Base-by-base conservation (phyloP, 495 filamentous ascomycete genomes). In the Pseudevernia furfuracea region DNA sequence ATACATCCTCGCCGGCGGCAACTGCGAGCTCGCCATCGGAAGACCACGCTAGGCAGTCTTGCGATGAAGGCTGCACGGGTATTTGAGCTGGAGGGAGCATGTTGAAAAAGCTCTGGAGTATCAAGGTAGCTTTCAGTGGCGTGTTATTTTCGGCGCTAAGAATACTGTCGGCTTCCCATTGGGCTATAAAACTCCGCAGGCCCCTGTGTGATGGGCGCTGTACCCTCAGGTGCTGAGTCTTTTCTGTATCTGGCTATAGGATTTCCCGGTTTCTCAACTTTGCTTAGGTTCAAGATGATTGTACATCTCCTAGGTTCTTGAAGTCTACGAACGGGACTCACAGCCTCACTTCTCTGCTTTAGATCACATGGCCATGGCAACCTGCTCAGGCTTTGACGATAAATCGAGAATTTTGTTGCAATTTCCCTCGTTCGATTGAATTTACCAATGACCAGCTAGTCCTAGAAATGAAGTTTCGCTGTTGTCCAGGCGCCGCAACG, bases 1-100 rank as follows among this genome's bases (percentile, higher is more conserved):
- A 34, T 30, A 65, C 65, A 44, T 66, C 60, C 66, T 87, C 85
- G 28, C 82, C 80, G 10, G 80, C 80, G 11, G 81, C 82, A 57
- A 88, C 67, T 9, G 86, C 85, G 23, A 89, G 73, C 60, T 86
- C 80, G 38, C 84, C 83, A 71, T 87, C 85, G 39, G 76, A 68
- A 0, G 86, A 88, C 84, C 86, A 89, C 55, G 78, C 74, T 17
- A 88, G 74, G 59, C 81, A 83, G 66, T 83, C 21, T 71, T 74
- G 30, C 75, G 78, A 70, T 77, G 75, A 64, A 73, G 70, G 53
- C 37, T 28, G 41, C 15, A 25, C 46, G 21, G 68, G 68, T n/a
- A 80, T 70, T 56, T 72, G 68, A 37, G 71, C 68, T 59, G 62
- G 48, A 69, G 67, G 69, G 69, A 65, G 36, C 65, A 67, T 65